Conservation (phyloP, 2,329 filamentous ascomycete genomes). For the Aaosphaeria pasadenensis region DNA sequence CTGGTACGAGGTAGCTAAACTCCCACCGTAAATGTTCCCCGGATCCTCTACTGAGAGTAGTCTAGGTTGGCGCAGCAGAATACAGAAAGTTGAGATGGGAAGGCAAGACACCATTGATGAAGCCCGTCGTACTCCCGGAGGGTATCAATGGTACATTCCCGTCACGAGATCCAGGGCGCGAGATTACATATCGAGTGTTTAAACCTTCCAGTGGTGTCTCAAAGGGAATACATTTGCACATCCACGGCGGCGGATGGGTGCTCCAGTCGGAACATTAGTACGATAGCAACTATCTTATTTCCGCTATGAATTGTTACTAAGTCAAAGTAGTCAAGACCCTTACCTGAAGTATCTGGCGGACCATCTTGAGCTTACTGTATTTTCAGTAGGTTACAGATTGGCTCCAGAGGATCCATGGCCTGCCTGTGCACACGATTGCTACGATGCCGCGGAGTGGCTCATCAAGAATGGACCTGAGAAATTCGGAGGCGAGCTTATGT, state of each 20-base stretch:
- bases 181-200: conserved; percentile 54
- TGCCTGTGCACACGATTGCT: conserved; percentile 54
- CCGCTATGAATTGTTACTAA: neutral
- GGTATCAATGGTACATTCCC: conserved; percentile 50
- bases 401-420: conserved; percentile 61
- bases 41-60: neutral
- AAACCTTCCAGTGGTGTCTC: conserved; percentile 45
- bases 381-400: conserved; percentile 59
- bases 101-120: conserved; percentile 52
- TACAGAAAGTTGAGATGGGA: conserved; percentile 55
- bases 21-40: neutral
- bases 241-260: conserved; percentile 54
- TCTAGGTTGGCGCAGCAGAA: conserved; percentile 52
- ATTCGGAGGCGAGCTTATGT: conserved; percentile 44
- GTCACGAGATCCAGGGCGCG: conserved; percentile 50
- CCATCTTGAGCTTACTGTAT: conserved; percentile 45
- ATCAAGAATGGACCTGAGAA: conserved; percentile 44
- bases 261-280: conserved; percentile 41
- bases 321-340: conserved; percentile 40
- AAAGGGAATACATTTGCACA: conserved; percentile 52
- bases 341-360: conserved; percentile 52
- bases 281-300: conserved; percentile 5
- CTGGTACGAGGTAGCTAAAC: conserved; percentile 50
- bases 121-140: conserved; percentile 44
- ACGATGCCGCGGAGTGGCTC: conserved; percentile 55